A percentile compares a stretch with the other conserved stretches of the same genome.
These are phyloP conservation scores for Fusarium sp. DNA, from an alignment of 2,329 filamentous ascomycete genomes.

Conservation along the genomic window DNA sequence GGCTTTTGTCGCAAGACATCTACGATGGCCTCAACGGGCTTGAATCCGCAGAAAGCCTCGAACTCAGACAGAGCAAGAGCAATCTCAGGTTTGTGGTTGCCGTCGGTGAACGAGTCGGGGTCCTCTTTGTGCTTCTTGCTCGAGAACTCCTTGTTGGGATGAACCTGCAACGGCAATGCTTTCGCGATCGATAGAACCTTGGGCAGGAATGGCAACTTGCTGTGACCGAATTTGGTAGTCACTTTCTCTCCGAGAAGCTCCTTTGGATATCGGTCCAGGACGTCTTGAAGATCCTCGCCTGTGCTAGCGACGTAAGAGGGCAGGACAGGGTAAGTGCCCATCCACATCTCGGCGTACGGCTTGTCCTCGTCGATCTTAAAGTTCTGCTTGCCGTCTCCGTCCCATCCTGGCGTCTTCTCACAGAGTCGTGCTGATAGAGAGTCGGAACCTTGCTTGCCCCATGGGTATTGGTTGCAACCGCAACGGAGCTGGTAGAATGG, in stretches of 20 bases:
- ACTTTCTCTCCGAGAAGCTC: slow-evolving; percentile 73
- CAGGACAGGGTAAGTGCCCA: slow-evolving; percentile 79
- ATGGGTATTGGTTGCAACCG: slow-evolving; percentile 71
- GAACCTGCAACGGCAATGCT: slow-evolving; percentile 79
- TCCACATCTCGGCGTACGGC: slow-evolving; percentile 77
- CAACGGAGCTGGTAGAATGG: slow-evolving; percentile 61
- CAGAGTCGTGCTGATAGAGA: slow-evolving; percentile 76
- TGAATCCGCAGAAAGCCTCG: slow-evolving; percentile 82
- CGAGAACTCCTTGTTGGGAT: slow-evolving; percentile 77
- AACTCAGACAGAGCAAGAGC: slow-evolving; percentile 78
- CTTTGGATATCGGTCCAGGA: slow-evolving; percentile 71
- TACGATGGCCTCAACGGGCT: slow-evolving; percentile 71
- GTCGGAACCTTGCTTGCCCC: slow-evolving; percentile 75
- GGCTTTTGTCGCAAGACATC: slow-evolving; percentile 65
- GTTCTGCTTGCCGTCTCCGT: slow-evolving; percentile 46
- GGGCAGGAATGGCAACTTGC: slow-evolving; percentile 77
- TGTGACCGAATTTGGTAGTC: slow-evolving; percentile 68
- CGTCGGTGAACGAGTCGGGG: slow-evolving; percentile 75
- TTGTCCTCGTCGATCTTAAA: slow-evolving; percentile 74
- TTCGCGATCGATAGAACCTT: slow-evolving; percentile 83
- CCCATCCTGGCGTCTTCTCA: slow-evolving; percentile 69
- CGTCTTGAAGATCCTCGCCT: slow-evolving; percentile 72
- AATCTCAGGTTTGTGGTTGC: slow-evolving; percentile 85
- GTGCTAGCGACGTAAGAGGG: slow-evolving; percentile 73
- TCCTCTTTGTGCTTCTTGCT: slow-evolving; percentile 72